phyloP scores from a whole-genome alignment of 768 basidiomycete genomes.

The Vararia minispora region DNA sequence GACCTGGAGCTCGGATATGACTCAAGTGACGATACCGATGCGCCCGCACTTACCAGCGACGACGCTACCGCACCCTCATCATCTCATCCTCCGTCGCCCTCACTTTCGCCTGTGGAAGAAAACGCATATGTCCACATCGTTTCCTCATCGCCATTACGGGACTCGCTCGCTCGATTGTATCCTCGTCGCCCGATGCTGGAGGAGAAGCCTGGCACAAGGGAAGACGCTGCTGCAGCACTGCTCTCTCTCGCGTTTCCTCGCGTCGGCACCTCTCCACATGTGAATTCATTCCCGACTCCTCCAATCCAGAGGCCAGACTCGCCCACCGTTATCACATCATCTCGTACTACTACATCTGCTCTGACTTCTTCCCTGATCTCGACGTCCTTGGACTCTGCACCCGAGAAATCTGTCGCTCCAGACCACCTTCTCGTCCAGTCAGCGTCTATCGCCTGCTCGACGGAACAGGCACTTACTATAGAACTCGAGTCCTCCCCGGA shows the following conservation, averaged over 20 bases:
- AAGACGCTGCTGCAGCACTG: constrained; percentile 11
- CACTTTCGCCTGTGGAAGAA: constrained; percentile 8
- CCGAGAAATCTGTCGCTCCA: no score
- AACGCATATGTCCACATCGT: constrained; percentile 11
- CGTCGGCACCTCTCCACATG: constrained; percentile 1
- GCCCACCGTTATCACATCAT: constrained; percentile 4
- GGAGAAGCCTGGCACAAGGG: not conserved
- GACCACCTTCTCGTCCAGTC: no score
- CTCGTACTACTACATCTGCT: constrained; percentile 5
- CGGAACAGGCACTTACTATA: no score
- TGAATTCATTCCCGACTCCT: no score
- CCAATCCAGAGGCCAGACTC: not conserved
- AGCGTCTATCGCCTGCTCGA: no score
- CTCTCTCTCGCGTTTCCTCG: constrained; percentile 11
- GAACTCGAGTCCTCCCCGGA: no score
- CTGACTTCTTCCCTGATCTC: constrained; percentile 5
- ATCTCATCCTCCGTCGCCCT: constrained; percentile 9
- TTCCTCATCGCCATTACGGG: constrained; percentile 9
- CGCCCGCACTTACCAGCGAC: constrained; percentile 12
- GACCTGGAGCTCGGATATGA: constrained; percentile 11
- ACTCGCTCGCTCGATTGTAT: constrained; percentile 1
- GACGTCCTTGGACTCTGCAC: constrained; percentile 4
- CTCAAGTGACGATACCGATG: no score
- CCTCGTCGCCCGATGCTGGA: constrained; percentile 1
- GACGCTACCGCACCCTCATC: constrained; percentile 10